phyloP scores from a whole-genome alignment of 140 eudicot genomes.

The Anethum foeniculum region DNA sequence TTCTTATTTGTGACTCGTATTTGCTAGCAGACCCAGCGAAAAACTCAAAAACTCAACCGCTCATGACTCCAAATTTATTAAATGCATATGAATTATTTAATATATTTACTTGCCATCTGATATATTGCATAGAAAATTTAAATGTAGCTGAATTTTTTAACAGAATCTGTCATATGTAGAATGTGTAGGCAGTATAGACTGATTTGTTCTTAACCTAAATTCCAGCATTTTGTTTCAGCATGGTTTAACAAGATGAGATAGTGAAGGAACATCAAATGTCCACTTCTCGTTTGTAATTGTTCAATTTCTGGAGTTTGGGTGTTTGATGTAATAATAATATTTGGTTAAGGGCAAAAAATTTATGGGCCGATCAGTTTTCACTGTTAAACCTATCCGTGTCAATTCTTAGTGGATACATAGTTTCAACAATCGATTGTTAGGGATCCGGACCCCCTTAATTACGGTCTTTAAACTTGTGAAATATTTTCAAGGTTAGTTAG shows the following conservation, averaged over 20 bases:
- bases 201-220: neutral
- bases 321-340: neutral
- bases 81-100: too few species aligned
- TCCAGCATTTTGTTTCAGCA: constrained; percentile 32
- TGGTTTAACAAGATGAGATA: constrained; percentile 71
- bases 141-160: neutral
- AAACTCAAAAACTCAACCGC: too few species aligned
- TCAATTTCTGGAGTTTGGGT: neutral
- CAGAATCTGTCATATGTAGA: neutral
- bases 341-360: too few species aligned
- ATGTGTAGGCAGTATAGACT: neutral
- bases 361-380: too few species aligned
- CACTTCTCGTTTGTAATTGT: constrained; percentile 60
- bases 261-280: constrained; percentile 91
- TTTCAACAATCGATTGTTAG: too few species aligned
- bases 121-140: neutral
- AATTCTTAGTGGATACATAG: too few species aligned
- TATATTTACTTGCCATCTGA: neutral
- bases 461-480: neutral
- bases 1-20: neutral
- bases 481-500: neutral
- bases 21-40: too few species aligned
- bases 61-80: too few species aligned
- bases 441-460: too few species aligned
- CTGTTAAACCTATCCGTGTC: too few species aligned